These are phyloP conservation scores for Trypanosoma vivax DNA, from an alignment of 208 protist species.

Conservation along the genomic window DNA sequence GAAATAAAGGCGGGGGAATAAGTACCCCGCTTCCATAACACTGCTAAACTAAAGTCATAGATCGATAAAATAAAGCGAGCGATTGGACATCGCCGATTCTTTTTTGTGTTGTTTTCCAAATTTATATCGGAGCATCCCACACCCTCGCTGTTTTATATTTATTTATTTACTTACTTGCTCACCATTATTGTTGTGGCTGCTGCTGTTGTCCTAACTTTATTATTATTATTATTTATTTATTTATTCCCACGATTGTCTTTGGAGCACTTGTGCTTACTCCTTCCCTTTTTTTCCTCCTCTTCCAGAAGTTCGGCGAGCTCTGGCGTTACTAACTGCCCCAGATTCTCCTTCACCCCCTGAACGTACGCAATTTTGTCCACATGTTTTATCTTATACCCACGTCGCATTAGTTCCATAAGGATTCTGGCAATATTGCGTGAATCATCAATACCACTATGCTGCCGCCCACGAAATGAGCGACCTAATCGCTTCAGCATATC, in stretches of 20 bases:
- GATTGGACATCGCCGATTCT: too few species aligned
- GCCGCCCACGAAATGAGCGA: conserved; percentile 71
- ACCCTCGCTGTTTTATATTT: not conserved
- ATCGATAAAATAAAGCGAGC: conserved; percentile 12
- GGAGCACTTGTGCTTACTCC: not conserved
- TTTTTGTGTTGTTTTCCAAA: too few species aligned
- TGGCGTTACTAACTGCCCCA: conserved; percentile 22
- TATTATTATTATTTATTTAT: conserved; percentile 8
- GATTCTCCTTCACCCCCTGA: conserved; percentile 19
- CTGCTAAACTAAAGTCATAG: conserved; percentile 10
- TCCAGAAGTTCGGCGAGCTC: conserved; percentile 44
- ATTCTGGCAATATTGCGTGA: conserved; percentile 86
- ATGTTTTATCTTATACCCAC: conserved; percentile 63
- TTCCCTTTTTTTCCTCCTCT: conserved; percentile 19
- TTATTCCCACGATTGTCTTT: not conserved
- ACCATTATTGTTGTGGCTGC: not conserved
- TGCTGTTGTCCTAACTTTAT: conserved; percentile 3
- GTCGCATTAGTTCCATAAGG: conserved; percentile 66
- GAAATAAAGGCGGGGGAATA: conserved; percentile 16
- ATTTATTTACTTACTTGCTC: not conserved
- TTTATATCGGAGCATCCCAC: too few species aligned
- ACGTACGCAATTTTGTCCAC: conserved; percentile 72
- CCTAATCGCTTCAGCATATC: conserved; percentile 72
- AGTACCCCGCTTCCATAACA: not conserved
- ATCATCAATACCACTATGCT: conserved; percentile 88